Conservation (phyloP, 495 filamentous ascomycete genomes). For the Aspergillus bertholletiae region DNA sequence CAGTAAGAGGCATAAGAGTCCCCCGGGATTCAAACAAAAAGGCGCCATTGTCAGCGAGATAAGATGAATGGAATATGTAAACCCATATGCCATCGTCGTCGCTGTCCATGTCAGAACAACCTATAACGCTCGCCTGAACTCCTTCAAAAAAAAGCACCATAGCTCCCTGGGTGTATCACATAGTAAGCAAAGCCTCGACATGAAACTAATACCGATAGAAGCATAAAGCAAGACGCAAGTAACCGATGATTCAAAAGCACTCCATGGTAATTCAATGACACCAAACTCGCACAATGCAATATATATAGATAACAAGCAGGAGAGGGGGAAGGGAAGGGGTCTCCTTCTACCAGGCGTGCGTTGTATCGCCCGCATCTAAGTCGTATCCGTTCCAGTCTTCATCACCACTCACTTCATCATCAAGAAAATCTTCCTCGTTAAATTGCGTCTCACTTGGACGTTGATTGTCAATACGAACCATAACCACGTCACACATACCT, state of each 20-base stretch:
- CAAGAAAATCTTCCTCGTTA: constrained; percentile 76
- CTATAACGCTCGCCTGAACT: not conserved
- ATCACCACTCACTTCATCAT: constrained; percentile 64
- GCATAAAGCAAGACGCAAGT: not conserved
- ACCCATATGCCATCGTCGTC: not conserved
- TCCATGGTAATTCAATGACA: not conserved
- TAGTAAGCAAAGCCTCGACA: not conserved
- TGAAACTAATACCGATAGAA: not conserved
- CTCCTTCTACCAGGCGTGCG: constrained; percentile 26
- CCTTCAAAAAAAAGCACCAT: not conserved
- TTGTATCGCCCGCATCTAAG: constrained; percentile 18
- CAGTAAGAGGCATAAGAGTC: too few relatives aligned
- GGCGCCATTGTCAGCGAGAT: too few relatives aligned
- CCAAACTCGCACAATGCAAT: not conserved
- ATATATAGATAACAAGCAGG: not conserved
- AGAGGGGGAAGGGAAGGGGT: not conserved
- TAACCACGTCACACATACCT: constrained; percentile 77
- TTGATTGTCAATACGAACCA: constrained; percentile 77
- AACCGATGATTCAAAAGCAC: not conserved
- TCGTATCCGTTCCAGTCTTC: constrained; percentile 71
- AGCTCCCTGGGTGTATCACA: constrained; percentile 2
- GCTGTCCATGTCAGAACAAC: not conserved
- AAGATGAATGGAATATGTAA: too few relatives aligned
- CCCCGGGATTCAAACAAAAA: too few relatives aligned
- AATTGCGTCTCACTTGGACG: constrained; percentile 70